Percentiles rank a stretch among this genome's conserved stretches.
These are phyloP conservation scores for Lobosporangium transversale DNA, from an alignment of 192 early-diverging fungal species.

Conservation along the genomic window DNA sequence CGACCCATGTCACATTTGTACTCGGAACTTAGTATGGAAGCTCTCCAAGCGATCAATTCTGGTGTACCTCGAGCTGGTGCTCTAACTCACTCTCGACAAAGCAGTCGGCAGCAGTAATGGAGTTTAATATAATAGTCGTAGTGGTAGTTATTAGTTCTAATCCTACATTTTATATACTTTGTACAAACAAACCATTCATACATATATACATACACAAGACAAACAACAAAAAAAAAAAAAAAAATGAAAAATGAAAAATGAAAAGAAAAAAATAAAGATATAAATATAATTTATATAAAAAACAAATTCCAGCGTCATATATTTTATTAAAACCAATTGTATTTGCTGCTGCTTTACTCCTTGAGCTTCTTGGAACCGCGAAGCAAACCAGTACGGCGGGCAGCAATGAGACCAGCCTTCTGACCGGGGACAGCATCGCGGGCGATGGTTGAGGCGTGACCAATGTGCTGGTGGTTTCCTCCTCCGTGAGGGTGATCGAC, in stretches of 20 bases:
- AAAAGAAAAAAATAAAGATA: no score
- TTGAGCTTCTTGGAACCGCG: constrained; percentile 98
- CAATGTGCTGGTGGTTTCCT: constrained; percentile 99
- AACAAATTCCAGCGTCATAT: constrained; percentile 6
- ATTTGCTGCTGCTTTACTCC: constrained; percentile 61
- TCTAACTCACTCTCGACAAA: constrained; percentile 37
- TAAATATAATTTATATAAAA: no score
- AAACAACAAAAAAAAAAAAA: no score
- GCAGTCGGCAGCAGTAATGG: constrained; percentile 25
- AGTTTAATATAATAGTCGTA: no score
- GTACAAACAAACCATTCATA: neutral
- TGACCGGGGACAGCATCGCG: constrained; percentile 95
- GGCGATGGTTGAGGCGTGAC: constrained; percentile 98
- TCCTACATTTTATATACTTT: no score
- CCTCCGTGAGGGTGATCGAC: constrained; percentile 67
- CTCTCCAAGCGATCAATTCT: constrained; percentile 31
- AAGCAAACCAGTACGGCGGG: constrained; percentile 98
- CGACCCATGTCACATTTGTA: constrained; percentile 54
- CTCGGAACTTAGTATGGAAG: constrained; percentile 46
- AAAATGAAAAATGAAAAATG: no score
- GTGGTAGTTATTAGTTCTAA: no score
- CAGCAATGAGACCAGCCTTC: constrained; percentile 92
- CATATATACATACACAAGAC: neutral
- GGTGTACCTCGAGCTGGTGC: constrained; percentile 28
- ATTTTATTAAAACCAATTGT: constrained; percentile 24